These are phyloP conservation scores for Euphorbia schlechtendalii DNA, from an alignment of 441 rosid species.

Conservation along the genomic window DNA sequence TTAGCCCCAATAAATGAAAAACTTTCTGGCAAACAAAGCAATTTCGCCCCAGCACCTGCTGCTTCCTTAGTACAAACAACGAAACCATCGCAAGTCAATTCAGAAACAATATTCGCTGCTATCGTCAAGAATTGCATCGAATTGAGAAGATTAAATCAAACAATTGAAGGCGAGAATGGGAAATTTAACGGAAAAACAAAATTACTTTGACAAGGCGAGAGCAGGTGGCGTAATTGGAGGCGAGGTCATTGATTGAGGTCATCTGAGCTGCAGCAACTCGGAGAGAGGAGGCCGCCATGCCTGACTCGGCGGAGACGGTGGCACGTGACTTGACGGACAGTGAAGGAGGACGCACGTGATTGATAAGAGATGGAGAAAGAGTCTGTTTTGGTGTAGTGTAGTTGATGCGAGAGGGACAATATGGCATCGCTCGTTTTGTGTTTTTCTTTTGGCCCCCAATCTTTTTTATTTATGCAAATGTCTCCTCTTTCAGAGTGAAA, in stretches of 20 bases:
- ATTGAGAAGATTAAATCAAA: background rate
- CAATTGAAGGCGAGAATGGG: no score
- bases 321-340: conserved; percentile 16
- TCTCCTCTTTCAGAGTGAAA: no score
- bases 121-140: no score
- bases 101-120: background rate
- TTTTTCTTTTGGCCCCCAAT: no score
- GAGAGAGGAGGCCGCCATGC: conserved; percentile 48
- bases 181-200: background rate
- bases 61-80: conserved; percentile 57
- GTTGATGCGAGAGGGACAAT: no score
- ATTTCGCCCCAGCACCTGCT: conserved; percentile 66
- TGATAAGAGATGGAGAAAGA: no score
- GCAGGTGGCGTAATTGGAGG: conserved; percentile 78
- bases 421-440: no score
- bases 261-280: conserved; percentile 94
- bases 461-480: no score
- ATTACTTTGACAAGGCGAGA: conserved; percentile 75
- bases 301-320: conserved; percentile 27
- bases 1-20: conserved; percentile 65
- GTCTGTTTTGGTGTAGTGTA: no score
- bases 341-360: no score
- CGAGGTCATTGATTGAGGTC: conserved; percentile 83
- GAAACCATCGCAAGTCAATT: background rate
- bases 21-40: conserved; percentile 88